A percentile compares a stretch with the other conserved stretches of the same genome.
These are phyloP conservation scores for Russula foetens DNA, from an alignment of 768 basidiomycete genomes.

Conservation along the genomic window DNA sequence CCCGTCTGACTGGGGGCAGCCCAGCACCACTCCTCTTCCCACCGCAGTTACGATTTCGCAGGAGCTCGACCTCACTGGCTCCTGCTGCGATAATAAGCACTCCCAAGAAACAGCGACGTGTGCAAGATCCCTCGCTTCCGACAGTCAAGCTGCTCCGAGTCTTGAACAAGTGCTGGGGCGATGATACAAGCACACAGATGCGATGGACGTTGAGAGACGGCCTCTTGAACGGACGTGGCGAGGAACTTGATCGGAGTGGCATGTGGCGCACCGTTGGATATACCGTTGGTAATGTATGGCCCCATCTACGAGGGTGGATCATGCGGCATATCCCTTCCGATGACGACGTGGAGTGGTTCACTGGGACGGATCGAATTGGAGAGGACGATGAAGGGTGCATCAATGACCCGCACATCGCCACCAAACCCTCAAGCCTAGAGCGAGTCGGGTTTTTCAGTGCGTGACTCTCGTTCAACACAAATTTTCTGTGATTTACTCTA, in stretches of 20 bases:
- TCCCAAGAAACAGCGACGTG: not conserved
- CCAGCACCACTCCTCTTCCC: not conserved
- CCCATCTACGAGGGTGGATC: not conserved
- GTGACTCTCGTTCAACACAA: not conserved
- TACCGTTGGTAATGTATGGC: not conserved
- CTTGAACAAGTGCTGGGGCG: not conserved
- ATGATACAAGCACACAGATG: not conserved
- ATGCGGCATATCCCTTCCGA: not conserved
- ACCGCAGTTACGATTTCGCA: not conserved
- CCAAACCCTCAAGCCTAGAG: not conserved
- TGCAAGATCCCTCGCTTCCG: not conserved
- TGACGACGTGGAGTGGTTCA: not conserved
- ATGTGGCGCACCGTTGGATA: not conserved
- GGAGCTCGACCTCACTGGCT: not conserved
- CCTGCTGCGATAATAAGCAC: not conserved
- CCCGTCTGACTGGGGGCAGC: not conserved
- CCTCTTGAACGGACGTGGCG: not conserved
- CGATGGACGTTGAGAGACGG: not conserved
- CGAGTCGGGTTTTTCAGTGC: constrained; percentile 1
- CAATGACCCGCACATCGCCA: not conserved
- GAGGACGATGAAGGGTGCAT: not conserved
- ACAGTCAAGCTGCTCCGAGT: not conserved
- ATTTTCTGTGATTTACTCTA: not conserved
- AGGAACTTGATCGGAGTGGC: not conserved
- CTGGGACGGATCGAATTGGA: not conserved